Percentiles rank a stretch among this genome's conserved stretches.
Evolutionary conservation across 2,329 filamentous ascomycete species (phyloP).

Genomic region (Delphinella strobiligena): DNA sequence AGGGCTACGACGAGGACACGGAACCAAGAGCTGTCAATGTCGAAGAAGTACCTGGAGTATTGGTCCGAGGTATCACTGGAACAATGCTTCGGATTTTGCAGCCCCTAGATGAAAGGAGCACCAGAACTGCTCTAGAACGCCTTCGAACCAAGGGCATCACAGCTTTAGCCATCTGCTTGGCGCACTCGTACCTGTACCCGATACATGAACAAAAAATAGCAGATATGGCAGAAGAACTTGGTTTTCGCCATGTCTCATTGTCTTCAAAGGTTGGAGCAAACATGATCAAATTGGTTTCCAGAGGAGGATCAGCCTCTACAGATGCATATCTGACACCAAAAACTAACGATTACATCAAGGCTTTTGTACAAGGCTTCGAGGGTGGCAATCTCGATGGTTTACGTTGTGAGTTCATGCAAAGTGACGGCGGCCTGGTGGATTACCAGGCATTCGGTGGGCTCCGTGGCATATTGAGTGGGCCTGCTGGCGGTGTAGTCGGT

Average conservation of each 20-base stretch:
- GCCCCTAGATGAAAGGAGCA: not conserved
- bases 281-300: slow-evolving; percentile 10
- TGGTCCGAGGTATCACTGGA: not conserved
- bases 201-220: slow-evolving; percentile 18
- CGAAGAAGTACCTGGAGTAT: not conserved
- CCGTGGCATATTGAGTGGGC: slow-evolving; percentile 19
- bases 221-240: slow-evolving; percentile 16
- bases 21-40: not conserved
- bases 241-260: slow-evolving; percentile 14
- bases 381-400: slow-evolving; percentile 11
- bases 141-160: not conserved
- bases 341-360: slow-evolving; percentile 7
- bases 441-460: slow-evolving; percentile 18
- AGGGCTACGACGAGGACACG: slow-evolving; percentile 19
- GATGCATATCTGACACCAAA: slow-evolving; percentile 10
- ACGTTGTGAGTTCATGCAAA: slow-evolving; percentile 22
- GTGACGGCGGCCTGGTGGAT: slow-evolving; percentile 19
- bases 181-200: slow-evolving; percentile 21
- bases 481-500: slow-evolving; percentile 23
- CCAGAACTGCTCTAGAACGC: not conserved
- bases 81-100: not conserved
- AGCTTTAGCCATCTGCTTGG: slow-evolving; percentile 9
- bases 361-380: slow-evolving; percentile 8
- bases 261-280: slow-evolving; percentile 14
- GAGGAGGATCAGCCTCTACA: slow-evolving; percentile 8